Evolutionary conservation across 306 rosid genomes (phyloP).

Genomic region (Gynostemma pentaphyllum): DNA sequence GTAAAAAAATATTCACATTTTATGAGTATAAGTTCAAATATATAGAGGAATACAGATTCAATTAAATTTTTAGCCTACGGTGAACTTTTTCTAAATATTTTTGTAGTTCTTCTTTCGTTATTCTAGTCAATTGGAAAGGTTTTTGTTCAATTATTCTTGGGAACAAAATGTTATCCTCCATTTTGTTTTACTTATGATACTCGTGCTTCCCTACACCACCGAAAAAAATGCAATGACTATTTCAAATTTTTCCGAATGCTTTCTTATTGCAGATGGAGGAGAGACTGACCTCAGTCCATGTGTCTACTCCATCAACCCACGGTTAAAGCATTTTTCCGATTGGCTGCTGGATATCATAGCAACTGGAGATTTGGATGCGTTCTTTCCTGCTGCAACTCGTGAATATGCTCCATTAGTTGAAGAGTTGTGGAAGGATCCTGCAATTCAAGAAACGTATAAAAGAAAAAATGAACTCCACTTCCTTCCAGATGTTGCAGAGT

Average conservation of each 20-base stretch:
- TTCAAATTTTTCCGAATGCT: background rate
- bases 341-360: conserved; percentile 98
- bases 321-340: conserved; percentile 91
- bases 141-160: too few relatives aligned
- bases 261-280: background rate
- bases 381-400: conserved; percentile 98
- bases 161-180: too few relatives aligned
- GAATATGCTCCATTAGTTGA: conserved; percentile 98
- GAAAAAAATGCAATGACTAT: too few relatives aligned
- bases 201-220: background rate
- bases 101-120: too few relatives aligned
- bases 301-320: conserved; percentile 77
- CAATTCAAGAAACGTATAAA: conserved; percentile 82
- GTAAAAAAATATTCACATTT: too few relatives aligned
- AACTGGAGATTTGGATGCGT: conserved; percentile 95
- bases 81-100: too few relatives aligned
- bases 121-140: too few relatives aligned
- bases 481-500: conserved; percentile 86
- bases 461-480: conserved; percentile 90
- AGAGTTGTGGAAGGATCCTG: conserved; percentile 96
- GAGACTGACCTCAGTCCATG: conserved; percentile 1
- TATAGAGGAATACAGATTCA: too few relatives aligned
- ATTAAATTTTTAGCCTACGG: too few relatives aligned
- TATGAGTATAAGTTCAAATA: too few relatives aligned
- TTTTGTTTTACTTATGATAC: background rate